Conservation (phyloP, 495 filamentous ascomycete genomes). For the Trichoderma orchidacearum region DNA sequence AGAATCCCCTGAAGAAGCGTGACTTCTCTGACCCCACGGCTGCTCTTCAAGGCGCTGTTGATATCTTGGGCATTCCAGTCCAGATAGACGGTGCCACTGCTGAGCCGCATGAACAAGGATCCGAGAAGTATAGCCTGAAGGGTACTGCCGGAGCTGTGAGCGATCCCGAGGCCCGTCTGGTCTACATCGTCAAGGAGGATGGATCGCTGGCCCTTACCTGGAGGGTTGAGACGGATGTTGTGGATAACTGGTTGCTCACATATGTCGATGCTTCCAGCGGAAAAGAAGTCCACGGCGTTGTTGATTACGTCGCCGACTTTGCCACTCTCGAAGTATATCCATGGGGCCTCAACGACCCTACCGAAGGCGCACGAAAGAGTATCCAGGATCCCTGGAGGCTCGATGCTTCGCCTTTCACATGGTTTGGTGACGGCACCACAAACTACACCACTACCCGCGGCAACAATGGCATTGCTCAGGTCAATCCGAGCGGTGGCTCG, state of each 20-base stretch:
- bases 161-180: constrained; percentile 29
- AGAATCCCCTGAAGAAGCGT: constrained; percentile 18
- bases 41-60: constrained; percentile 19
- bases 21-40: constrained; percentile 17
- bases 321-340: constrained; percentile 32
- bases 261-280: constrained; percentile 30
- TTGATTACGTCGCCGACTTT: constrained; percentile 30
- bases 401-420: constrained; percentile 25
- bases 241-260: constrained; percentile 35
- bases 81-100: constrained; percentile 17
- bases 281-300: constrained; percentile 25
- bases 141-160: constrained; percentile 21
- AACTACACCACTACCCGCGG: constrained; percentile 29
- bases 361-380: constrained; percentile 20
- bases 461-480: constrained; percentile 35
- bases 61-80: constrained; percentile 19
- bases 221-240: constrained; percentile 34
- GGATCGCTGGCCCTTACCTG: constrained; percentile 28
- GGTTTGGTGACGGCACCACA: constrained; percentile 22
- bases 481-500: constrained; percentile 22
- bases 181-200: constrained; percentile 29
- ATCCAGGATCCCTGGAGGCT: constrained; percentile 23
- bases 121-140: constrained; percentile 20
- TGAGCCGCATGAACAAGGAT: constrained; percentile 5
- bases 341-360: constrained; percentile 34